These are phyloP conservation scores for Clonostachys solani DNA, from an alignment of 2,329 filamentous ascomycete genomes.

Conservation along the genomic window DNA sequence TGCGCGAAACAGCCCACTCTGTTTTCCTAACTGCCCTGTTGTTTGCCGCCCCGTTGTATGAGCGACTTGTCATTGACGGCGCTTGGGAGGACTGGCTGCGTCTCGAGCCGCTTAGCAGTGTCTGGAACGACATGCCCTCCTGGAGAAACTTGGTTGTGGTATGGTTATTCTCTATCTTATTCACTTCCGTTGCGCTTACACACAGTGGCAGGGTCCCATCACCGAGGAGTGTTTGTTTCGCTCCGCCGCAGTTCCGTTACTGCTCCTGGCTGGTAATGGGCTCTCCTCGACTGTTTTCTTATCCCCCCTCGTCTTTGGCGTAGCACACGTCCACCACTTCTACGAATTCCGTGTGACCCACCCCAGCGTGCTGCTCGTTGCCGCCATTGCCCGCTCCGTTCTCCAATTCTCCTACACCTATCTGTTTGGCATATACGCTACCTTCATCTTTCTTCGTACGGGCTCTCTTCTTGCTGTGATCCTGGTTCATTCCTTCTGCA, in stretches of 20 bases:
- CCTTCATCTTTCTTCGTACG: constrained; percentile 82
- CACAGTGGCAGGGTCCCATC: constrained; percentile 61
- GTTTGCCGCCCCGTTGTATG: constrained; percentile 82
- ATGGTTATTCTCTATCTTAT: constrained; percentile 26
- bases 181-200: not conserved
- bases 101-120: constrained; percentile 48
- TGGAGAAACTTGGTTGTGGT: constrained; percentile 88
- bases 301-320: constrained; percentile 84
- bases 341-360: constrained; percentile 88
- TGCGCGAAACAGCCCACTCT: constrained; percentile 57
- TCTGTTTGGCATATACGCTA: constrained; percentile 88
- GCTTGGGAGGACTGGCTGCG: constrained; percentile 62
- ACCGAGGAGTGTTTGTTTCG: constrained; percentile 96
- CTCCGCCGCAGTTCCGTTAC: constrained; percentile 76
- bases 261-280: constrained; percentile 65
- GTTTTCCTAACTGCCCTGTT: constrained; percentile 72
- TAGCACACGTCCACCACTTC: constrained; percentile 92
- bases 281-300: constrained; percentile 65
- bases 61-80: constrained; percentile 69
- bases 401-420: constrained; percentile 90
- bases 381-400: constrained; percentile 65
- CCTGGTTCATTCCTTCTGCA: constrained; percentile 82
- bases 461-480: constrained; percentile 76
- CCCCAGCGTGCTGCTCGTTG: constrained; percentile 59
- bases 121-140: constrained; percentile 69